Conservation (phyloP, 257 asterid genomes). For the Echium plantagineum region DNA sequence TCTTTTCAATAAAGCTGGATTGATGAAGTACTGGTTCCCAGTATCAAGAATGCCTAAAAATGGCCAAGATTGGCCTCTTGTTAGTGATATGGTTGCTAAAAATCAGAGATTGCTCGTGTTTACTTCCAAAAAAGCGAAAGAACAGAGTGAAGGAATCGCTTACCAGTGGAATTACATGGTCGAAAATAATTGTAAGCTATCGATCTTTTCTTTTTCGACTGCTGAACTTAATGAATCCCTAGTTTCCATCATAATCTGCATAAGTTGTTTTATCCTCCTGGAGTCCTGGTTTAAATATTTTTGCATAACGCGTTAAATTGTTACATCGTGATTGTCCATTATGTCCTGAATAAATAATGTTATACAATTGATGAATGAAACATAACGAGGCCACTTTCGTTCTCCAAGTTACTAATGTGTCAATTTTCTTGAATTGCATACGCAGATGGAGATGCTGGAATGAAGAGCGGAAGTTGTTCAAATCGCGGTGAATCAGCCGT, state of each 20-base stretch:
- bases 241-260: too few relatives aligned
- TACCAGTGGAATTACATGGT: slow-evolving; percentile 97
- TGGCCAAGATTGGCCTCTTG: slow-evolving; percentile 75
- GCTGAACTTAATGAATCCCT: too few relatives aligned
- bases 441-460: slow-evolving; percentile 76
- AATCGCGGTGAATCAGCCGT: slow-evolving; percentile 57
- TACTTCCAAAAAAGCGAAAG: slow-evolving; percentile 51
- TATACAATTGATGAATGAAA: too few relatives aligned
- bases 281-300: too few relatives aligned
- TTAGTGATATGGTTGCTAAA: slow-evolving; percentile 47
- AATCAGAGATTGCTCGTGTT: slow-evolving; percentile 67
- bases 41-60: slow-evolving; percentile 58
- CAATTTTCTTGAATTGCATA: neutral
- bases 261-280: too few relatives aligned
- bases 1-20: slow-evolving; percentile 55
- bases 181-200: slow-evolving; percentile 61
- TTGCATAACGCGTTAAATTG: too few relatives aligned
- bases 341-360: too few relatives aligned
- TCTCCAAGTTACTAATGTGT: neutral
- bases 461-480: slow-evolving; percentile 50
- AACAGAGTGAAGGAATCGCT: slow-evolving; percentile 69
- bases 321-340: too few relatives aligned
- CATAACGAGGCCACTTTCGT: neutral
- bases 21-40: slow-evolving; percentile 69
- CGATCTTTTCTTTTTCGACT: too few relatives aligned